Evolutionary conservation across 23 red algal genomes (phyloP), one percentile per base, ranked within the genome.

Genomic region (Rhodosorus marinus): DNA sequence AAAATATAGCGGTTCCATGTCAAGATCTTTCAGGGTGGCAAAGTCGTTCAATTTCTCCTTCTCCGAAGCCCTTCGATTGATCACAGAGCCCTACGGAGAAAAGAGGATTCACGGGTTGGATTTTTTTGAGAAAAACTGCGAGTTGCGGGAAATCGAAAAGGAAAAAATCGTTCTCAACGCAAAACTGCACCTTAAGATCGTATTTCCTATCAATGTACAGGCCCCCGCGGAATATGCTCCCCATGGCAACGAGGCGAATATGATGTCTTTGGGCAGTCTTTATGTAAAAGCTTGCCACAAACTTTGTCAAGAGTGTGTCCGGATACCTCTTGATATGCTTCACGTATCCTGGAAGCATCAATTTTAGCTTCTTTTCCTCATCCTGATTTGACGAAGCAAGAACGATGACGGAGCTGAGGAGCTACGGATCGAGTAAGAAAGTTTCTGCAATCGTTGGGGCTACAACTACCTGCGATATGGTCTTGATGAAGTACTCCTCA

Each of bases 161-260:
- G n/a, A n/a, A n/a, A n/a, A n/a, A n/a, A n/a, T n/a, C n/a, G n/a
- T n/a, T n/a, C n/a, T n/a, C n/a, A n/a, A n/a, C 54, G n/a, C n/a
- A n/a, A n/a, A n/a, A n/a, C n/a, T n/a, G n/a, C n/a, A n/a, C n/a
- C 54, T 92, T 92, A 7, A 92, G 55, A 57, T 92, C 83, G 58
- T 92, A 92, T 70, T 92, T 92, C 26, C 66, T 41, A 40, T 92
- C 64, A 25, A 92, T 61, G 29, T 66, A 66, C 24, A 92, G 27
- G 9, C 47, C 31, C 9, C 67, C 61, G 26, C 66, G 54, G 52
- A 92, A 92, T 3, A 92, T 64, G 41, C 65, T 72, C 17, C 74
- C 58, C 72, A 92, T 77, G 8, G 76, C 71, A 2, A 92, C 73
- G 59, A 92, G 71, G 3, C 83, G 83, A 54, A 92, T 92, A 35